Evolutionary conservation across 106 monocot species (phyloP).

Genomic region (Acanthochlamys bracteata): DNA sequence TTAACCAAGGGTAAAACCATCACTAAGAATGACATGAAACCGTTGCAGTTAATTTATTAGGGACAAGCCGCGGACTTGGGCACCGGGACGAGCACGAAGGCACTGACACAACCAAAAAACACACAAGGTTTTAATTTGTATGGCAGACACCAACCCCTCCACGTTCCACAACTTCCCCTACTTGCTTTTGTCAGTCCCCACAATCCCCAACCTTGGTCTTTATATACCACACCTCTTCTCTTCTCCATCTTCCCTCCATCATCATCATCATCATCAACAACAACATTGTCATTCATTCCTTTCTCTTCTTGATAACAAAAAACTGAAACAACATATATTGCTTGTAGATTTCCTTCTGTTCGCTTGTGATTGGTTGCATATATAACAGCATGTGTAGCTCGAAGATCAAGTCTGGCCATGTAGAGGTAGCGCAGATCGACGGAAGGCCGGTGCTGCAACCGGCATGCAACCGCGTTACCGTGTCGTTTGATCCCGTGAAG

Average conservation of each 20-base stretch:
- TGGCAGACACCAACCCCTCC: conserved; percentile 9
- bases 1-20: not conserved
- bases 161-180: conserved; percentile 1
- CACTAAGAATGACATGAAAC: too few relatives aligned
- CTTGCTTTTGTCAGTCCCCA: not conserved
- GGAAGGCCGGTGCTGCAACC: conserved; percentile 48
- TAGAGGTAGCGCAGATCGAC: conserved; percentile 25
- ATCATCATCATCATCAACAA: not conserved
- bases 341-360: not conserved
- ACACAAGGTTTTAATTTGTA: conserved; percentile 8
- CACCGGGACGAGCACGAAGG: not conserved
- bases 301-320: not conserved
- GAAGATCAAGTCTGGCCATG: conserved; percentile 26
- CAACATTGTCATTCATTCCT: not conserved
- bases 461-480: conserved; percentile 31
- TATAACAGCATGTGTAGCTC: conserved; percentile 51
- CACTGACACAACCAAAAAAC: not conserved
- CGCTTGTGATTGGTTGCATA: too few relatives aligned
- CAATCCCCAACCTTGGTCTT: not conserved
- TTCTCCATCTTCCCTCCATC: not conserved
- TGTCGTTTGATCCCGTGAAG: not conserved
- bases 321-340: not conserved
- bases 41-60: not conserved
- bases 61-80: not conserved
- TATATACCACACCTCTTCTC: not conserved